Percentiles rank a stretch among this genome's conserved stretches.
phyloP scores from a whole-genome alignment of 163 green algal species.

The Chloromonas sp. region DNA sequence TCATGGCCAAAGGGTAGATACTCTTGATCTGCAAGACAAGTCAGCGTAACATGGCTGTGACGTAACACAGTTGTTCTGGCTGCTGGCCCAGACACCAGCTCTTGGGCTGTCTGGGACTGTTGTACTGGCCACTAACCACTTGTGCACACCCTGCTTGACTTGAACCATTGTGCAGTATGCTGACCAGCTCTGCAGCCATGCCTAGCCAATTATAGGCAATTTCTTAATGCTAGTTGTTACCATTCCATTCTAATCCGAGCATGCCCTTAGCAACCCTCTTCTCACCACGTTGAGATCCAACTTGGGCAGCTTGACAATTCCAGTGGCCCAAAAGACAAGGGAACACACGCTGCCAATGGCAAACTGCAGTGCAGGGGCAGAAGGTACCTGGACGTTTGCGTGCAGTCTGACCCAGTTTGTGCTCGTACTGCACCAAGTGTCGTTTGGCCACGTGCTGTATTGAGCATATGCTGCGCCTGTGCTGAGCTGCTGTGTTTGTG shows the following conservation, averaged over 20 bases:
- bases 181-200: not conserved
- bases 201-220: not conserved
- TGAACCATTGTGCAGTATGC: not conserved
- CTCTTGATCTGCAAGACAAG: slow-evolving; percentile 43
- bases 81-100: not conserved
- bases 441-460: not conserved
- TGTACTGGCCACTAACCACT: not conserved
- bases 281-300: slow-evolving; percentile 40
- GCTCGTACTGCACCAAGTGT: not conserved
- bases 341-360: slow-evolving; percentile 57
- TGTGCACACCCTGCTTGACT: not conserved
- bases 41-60: no score
- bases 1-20: slow-evolving; percentile 81
- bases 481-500: not conserved
- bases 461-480: not conserved
- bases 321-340: slow-evolving; percentile 61
- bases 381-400: no score
- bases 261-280: no score
- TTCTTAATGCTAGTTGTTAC: no score
- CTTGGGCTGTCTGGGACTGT: not conserved
- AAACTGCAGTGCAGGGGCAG: slow-evolving; percentile 52
- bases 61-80: not conserved
- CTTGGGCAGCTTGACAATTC: slow-evolving; percentile 64
- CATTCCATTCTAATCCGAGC: no score
- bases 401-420: not conserved